Conservation (phyloP, 768 basidiomycete species). For the Tremella fuciformis region DNA sequence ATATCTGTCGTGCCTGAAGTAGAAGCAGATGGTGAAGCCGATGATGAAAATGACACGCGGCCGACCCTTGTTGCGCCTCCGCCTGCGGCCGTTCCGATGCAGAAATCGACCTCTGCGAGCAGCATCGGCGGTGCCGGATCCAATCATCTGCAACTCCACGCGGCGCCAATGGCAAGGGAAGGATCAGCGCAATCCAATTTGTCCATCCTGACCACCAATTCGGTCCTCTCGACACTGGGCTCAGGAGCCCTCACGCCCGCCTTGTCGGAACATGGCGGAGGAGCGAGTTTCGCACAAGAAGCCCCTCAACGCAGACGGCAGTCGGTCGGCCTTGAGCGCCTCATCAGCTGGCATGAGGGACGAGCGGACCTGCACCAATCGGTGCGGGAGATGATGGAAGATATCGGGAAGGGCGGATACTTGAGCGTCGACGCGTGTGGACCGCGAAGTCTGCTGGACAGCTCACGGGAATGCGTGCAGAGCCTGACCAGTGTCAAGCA, state of each 20-base stretch:
- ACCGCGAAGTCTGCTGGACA: slow-evolving; percentile 9
- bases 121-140: too few relatives aligned
- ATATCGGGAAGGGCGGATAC: slow-evolving; percentile 2
- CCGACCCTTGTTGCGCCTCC: too few relatives aligned
- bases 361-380: slow-evolving; percentile 20
- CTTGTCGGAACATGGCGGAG: neutral
- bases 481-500: neutral
- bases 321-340: slow-evolving; percentile 22
- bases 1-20: too few relatives aligned
- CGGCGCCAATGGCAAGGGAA: neutral
- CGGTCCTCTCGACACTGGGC: too few relatives aligned
- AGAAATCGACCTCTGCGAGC: too few relatives aligned
- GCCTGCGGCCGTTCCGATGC: too few relatives aligned
- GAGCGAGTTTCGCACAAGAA: neutral
- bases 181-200: slow-evolving; percentile 1
- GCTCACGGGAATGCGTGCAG: slow-evolving; percentile 4
- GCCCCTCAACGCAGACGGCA: neutral
- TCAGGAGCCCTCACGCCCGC: neutral
- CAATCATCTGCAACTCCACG: too few relatives aligned
- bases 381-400: slow-evolving; percentile 18
- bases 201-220: neutral
- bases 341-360: slow-evolving; percentile 32
- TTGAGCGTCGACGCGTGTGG: slow-evolving; percentile 17
- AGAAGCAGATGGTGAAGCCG: too few relatives aligned
- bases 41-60: too few relatives aligned